A percentile compares a stretch with the other conserved stretches of the same genome.
These are phyloP conservation scores for Hyphopichia khmerensis DNA, from an alignment of 1,139 yeast species.

Conservation along the genomic window DNA sequence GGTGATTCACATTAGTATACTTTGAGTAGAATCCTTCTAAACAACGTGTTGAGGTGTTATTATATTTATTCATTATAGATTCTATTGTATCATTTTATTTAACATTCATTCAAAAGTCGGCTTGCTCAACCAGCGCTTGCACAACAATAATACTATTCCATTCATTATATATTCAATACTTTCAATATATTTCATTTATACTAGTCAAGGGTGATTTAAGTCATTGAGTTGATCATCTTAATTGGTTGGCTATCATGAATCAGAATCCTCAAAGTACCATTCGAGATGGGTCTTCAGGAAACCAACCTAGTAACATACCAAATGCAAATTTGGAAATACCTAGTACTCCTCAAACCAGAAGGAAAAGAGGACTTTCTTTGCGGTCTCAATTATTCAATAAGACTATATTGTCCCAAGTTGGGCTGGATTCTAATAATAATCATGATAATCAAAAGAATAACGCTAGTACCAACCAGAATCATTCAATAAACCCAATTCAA, in stretches of 20 bases:
- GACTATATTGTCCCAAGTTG: conserved; percentile 18
- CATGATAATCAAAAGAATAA: neutral
- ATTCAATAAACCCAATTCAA: neutral
- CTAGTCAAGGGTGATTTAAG: too few relatives aligned
- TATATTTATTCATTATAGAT: too few relatives aligned
- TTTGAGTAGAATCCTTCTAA: too few relatives aligned
- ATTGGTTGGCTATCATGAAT: neutral
- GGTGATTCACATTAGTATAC: neutral
- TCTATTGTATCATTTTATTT: too few relatives aligned
- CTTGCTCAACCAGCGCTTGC: too few relatives aligned
- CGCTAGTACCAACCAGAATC: neutral
- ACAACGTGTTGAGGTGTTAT: too few relatives aligned
- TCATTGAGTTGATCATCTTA: neutral
- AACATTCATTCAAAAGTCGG: too few relatives aligned
- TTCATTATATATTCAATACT: too few relatives aligned
- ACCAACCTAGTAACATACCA: neutral
- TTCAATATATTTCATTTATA: too few relatives aligned
- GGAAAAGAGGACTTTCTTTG: conserved; percentile 72
- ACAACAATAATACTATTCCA: too few relatives aligned
- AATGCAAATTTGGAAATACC: neutral
- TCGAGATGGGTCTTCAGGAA: neutral
- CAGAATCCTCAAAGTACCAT: neutral
- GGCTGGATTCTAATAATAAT: conserved; percentile 6
- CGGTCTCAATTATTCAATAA: conserved; percentile 72
- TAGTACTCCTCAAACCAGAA: conserved; percentile 30